phyloP scores from a whole-genome alignment of 2,329 filamentous ascomycete species.

The Diaporthe aspalathi region DNA sequence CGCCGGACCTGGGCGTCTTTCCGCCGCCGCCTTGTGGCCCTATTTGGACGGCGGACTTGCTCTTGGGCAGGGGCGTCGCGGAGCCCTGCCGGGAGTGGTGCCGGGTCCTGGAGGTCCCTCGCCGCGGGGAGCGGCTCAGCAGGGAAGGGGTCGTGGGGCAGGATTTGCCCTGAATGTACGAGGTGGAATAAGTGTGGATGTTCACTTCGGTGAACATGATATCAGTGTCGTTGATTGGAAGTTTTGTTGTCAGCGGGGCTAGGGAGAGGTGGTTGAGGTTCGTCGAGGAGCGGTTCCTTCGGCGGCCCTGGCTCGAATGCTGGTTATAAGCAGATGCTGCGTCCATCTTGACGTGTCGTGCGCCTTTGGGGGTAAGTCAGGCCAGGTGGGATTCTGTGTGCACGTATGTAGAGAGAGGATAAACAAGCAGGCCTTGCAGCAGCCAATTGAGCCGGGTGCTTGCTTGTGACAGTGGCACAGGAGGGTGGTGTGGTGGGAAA shows the following conservation, averaged over 20 bases:
- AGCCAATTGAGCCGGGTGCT: conserved; percentile 13
- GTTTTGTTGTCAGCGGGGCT: conserved; percentile 71
- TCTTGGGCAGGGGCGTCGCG: conserved; percentile 61
- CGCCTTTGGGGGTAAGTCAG: neutral
- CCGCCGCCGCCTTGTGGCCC: conserved; percentile 41
- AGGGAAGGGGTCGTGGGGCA: conserved; percentile 74
- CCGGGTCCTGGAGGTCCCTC: conserved; percentile 56
- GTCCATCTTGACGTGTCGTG: conserved; percentile 59
- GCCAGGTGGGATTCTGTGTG: conserved; percentile 10
- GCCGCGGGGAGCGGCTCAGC: conserved; percentile 67
- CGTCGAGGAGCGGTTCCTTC: conserved; percentile 68
- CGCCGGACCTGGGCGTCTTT: conserved; percentile 35
- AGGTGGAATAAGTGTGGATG: conserved; percentile 51
- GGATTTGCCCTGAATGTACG: conserved; percentile 72
- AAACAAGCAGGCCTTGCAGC: neutral
- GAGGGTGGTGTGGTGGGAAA: conserved; percentile 18
- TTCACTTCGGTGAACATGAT: conserved; percentile 53
- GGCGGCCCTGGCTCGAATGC: conserved; percentile 66
- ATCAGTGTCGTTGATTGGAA: conserved; percentile 67
- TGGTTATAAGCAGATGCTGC: conserved; percentile 65
- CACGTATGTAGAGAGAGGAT: neutral
- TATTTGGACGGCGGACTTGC: conserved; percentile 72
- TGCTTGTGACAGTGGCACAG: conserved; percentile 16
- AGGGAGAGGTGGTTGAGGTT: conserved; percentile 71
- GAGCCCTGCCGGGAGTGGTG: conserved; percentile 54